Evolutionary conservation across 495 filamentous ascomycete species (phyloP).

Genomic region (Physcia stellaris): DNA sequence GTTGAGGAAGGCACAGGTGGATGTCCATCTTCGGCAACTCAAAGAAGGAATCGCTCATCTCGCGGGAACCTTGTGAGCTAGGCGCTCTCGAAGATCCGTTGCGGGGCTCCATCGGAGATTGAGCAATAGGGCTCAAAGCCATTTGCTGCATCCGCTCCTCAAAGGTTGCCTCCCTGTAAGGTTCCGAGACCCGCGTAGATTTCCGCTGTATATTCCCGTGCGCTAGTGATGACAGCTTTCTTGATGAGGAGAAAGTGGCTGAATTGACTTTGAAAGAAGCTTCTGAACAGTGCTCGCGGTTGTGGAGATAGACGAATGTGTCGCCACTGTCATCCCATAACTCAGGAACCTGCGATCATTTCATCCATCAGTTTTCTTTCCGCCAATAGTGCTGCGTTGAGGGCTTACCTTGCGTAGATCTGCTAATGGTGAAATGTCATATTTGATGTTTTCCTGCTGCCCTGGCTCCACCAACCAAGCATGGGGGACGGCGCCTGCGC

Average conservation of each 20-base stretch:
- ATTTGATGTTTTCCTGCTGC: constrained; percentile 37
- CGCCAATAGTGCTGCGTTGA: background rate
- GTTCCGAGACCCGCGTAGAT: too few species aligned
- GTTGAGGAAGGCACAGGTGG: constrained; percentile 58
- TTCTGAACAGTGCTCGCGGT: constrained; percentile 46
- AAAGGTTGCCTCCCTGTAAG: constrained; percentile 2
- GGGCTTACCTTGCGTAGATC: constrained; percentile 16
- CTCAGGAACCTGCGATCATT: constrained; percentile 61
- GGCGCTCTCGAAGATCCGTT: constrained; percentile 11
- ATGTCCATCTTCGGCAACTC: constrained; percentile 30
- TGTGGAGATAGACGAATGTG: constrained; percentile 72
- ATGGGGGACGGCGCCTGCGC: constrained; percentile 16
- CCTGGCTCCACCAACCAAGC: constrained; percentile 51
- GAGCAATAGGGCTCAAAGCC: constrained; percentile 12
- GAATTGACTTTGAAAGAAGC: constrained; percentile 72
- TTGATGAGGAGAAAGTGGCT: constrained; percentile 55
- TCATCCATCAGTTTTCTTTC: constrained; percentile 1
- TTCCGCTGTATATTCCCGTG: constrained; percentile 34
- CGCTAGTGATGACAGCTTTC: constrained; percentile 53
- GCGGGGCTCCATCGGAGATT: constrained; percentile 19
- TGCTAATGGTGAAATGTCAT: constrained; percentile 42
- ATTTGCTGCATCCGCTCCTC: constrained; percentile 15
- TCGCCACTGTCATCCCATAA: constrained; percentile 79
- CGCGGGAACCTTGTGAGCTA: constrained; percentile 15
- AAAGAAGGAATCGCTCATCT: constrained; percentile 22